phyloP scores from a whole-genome alignment of 73 alveolate genomes.

The Paramecium sexaurelia region DNA sequence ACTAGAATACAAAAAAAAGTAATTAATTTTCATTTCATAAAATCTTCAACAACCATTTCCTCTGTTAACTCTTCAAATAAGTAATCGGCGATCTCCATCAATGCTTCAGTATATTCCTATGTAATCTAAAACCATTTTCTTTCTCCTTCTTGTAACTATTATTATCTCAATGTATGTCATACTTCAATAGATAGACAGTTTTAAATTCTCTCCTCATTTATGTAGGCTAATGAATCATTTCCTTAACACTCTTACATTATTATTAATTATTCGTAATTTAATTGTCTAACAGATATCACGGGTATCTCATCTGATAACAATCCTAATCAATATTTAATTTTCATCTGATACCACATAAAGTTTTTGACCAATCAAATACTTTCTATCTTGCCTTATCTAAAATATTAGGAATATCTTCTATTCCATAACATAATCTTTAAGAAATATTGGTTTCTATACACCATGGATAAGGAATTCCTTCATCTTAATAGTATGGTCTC shows the following conservation, averaged over 20 bases:
- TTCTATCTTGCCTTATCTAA: slow-evolving; percentile 49
- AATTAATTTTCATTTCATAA: not conserved
- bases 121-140: slow-evolving; percentile 10
- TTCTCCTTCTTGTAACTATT: slow-evolving; percentile 43
- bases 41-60: slow-evolving; percentile 23
- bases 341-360: slow-evolving; percentile 42
- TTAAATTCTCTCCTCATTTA: slow-evolving; percentile 53
- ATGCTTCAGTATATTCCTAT: slow-evolving; percentile 49
- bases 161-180: not conserved
- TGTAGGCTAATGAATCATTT: slow-evolving; percentile 53
- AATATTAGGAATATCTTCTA: not conserved
- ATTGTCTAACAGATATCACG: not conserved
- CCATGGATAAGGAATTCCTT: slow-evolving; percentile 67
- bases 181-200: slow-evolving; percentile 49
- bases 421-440: not conserved
- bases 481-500: slow-evolving; percentile 49
- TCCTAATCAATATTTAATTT: not conserved
- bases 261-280: not conserved
- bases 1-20: not conserved
- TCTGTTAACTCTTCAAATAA: slow-evolving; percentile 61
- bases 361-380: slow-evolving; percentile 52
- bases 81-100: slow-evolving; percentile 59
- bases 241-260: not conserved
- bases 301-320: slow-evolving; percentile 48
- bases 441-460: not conserved